phyloP scores from a whole-genome alignment of 2,329 filamentous ascomycete species.

The Bisporella sp. region DNA sequence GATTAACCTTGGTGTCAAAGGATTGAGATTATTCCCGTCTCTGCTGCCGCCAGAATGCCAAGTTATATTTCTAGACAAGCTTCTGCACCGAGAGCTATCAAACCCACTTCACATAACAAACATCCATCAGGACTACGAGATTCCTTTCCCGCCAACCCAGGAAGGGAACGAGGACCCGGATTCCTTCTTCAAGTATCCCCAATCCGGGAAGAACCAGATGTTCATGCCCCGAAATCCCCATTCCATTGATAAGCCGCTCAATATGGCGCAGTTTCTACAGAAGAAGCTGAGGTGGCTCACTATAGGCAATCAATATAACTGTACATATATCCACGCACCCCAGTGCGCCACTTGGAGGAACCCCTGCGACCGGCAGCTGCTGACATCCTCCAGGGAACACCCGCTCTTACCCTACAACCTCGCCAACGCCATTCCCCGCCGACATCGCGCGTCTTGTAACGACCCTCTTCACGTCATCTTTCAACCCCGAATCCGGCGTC shows the following conservation, averaged over 20 bases:
- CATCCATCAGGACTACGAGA: conserved; percentile 69
- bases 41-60: conserved; percentile 70
- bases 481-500: conserved; percentile 79
- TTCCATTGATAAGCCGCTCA: conserved; percentile 64
- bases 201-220: conserved; percentile 51
- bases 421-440: conserved; percentile 63
- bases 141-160: conserved; percentile 46
- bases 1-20: conserved; percentile 5
- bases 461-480: conserved; percentile 61
- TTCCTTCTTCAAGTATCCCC: conserved; percentile 46
- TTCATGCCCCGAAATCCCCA: conserved; percentile 52
- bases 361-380: too few species aligned
- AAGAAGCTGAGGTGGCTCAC: conserved; percentile 90
- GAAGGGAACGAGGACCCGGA: neutral
- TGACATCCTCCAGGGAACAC: conserved; percentile 45
- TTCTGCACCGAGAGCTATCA: conserved; percentile 73
- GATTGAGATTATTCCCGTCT: conserved; percentile 64
- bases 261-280: conserved; percentile 63
- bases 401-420: conserved; percentile 64
- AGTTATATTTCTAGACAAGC: conserved; percentile 57
- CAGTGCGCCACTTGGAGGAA: too few species aligned
- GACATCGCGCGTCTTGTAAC: conserved; percentile 66
- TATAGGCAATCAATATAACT: conserved; percentile 90
- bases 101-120: conserved; percentile 77
- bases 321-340: conserved; percentile 26